Percentiles rank a stretch among this genome's conserved stretches.
phyloP scores from a whole-genome alignment of 1,284 basidiomycete genomes.

The Trichosporon sp. region DNA sequence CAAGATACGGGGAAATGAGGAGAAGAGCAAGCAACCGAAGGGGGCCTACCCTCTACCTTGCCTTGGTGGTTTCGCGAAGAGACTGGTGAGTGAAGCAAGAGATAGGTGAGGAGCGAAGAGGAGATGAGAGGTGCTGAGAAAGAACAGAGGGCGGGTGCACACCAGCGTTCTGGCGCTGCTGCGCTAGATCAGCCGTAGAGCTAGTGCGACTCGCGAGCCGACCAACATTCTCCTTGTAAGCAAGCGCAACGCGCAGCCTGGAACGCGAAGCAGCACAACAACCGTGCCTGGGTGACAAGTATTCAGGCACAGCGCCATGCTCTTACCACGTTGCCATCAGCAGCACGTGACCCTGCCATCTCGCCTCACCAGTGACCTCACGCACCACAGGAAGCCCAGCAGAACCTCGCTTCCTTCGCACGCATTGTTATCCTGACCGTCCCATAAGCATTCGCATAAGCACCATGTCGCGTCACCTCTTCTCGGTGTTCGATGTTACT shows the following conservation, averaged over 20 bases:
- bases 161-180: neutral
- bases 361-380: neutral
- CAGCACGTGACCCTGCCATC: neutral
- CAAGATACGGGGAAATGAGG: neutral
- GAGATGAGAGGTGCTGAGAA: neutral
- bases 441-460: neutral
- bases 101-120: neutral
- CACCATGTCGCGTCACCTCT: conserved; percentile 50
- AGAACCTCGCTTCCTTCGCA: neutral
- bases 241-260: neutral
- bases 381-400: neutral
- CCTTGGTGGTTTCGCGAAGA: neutral
- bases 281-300: neutral
- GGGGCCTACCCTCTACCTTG: neutral
- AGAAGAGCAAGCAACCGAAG: neutral
- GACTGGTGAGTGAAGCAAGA: neutral
- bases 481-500: conserved; percentile 79
- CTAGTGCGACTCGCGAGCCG: neutral
- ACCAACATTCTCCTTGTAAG: neutral
- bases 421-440: neutral
- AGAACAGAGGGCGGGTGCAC: neutral
- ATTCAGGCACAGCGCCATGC: neutral
- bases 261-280: neutral
- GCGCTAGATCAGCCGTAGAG: neutral
- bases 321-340: neutral